A percentile compares a stretch with the other conserved stretches of the same genome.
phyloP scores from a whole-genome alignment of 1,139 yeast species.

The Yamadazyma sp. region DNA sequence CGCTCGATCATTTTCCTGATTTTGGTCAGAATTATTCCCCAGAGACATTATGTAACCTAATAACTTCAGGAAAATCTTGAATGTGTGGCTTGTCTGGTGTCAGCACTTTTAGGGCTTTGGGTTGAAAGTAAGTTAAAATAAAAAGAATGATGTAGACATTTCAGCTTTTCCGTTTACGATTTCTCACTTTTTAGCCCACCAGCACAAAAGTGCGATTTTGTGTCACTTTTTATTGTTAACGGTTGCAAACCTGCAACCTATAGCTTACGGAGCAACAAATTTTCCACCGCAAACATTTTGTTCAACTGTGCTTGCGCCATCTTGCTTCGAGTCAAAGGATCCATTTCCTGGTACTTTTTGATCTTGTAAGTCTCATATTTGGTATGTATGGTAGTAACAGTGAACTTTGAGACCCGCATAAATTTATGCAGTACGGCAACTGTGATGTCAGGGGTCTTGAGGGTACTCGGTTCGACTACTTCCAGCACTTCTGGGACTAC shows the following conservation, averaged over 20 bases:
- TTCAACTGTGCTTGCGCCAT: constrained; percentile 12
- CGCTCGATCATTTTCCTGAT: constrained; percentile 8
- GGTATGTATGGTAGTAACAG: constrained; percentile 9
- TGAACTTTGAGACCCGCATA: not conserved
- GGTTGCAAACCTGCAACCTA: no score
- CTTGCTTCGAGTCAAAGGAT: constrained; percentile 5
- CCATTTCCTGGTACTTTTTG: constrained; percentile 12
- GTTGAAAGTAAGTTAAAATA: not conserved
- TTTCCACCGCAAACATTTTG: constrained; percentile 8
- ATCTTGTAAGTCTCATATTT: constrained; percentile 10
- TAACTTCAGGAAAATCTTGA: constrained; percentile 8
- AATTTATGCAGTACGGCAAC: no score
- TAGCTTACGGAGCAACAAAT: constrained; percentile 1
- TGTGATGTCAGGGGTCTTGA: no score
- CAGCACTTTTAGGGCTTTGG: not conserved
- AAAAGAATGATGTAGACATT: not conserved
- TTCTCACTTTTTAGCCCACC: not conserved
- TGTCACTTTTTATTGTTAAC: not conserved
- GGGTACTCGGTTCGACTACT: no score
- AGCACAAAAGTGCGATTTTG: not conserved
- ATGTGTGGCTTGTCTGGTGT: not conserved
- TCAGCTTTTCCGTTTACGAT: not conserved
- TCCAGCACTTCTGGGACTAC: not conserved
- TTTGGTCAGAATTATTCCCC: constrained; percentile 1
- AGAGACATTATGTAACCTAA: constrained; percentile 8